A percentile compares a stretch with the other conserved stretches of the same genome.
phyloP scores from a whole-genome alignment of 306 rosid species.

The Cucurbita maxima region DNA sequence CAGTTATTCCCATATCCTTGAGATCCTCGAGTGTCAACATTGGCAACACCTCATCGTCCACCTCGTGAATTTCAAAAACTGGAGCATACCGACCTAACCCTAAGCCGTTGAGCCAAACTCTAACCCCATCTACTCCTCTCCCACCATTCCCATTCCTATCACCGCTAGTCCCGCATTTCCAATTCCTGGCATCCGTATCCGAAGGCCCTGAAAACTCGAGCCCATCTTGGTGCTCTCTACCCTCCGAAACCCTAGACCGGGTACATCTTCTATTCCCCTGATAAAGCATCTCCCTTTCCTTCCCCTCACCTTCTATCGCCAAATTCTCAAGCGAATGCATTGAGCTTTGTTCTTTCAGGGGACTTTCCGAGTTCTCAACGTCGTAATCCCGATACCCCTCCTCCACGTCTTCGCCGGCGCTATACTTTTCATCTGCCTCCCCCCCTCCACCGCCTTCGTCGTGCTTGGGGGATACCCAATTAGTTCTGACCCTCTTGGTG shows the following conservation, averaged over 20 bases:
- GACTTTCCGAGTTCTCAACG: conserved; percentile 65
- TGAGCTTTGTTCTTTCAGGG: conserved; percentile 58
- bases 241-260: conserved; percentile 56
- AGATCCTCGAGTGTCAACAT: conserved; percentile 79
- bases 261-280: conserved; percentile 38
- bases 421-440: conserved; percentile 50
- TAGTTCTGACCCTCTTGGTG: conserved; percentile 68
- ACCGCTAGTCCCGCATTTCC: conserved; percentile 40
- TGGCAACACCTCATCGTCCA: conserved; percentile 87
- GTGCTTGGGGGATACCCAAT: conserved; percentile 61
- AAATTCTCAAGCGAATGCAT: conserved; percentile 57
- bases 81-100: conserved; percentile 88
- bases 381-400: conserved; percentile 66
- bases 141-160: conserved; percentile 44
- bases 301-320: conserved; percentile 49
- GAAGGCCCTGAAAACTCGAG: conserved; percentile 72
- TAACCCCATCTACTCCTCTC: conserved; percentile 57
- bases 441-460: conserved; percentile 40
- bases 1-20: conserved; percentile 85
- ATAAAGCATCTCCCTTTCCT: conserved; percentile 36
- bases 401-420: conserved; percentile 57
- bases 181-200: conserved; percentile 56
- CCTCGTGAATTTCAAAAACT: conserved; percentile 85
- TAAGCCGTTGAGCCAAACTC: conserved; percentile 82
- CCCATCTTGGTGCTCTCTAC: conserved; percentile 48